phyloP scores from a whole-genome alignment of 176 grass and related monocot species.

The Avena insularis region DNA sequence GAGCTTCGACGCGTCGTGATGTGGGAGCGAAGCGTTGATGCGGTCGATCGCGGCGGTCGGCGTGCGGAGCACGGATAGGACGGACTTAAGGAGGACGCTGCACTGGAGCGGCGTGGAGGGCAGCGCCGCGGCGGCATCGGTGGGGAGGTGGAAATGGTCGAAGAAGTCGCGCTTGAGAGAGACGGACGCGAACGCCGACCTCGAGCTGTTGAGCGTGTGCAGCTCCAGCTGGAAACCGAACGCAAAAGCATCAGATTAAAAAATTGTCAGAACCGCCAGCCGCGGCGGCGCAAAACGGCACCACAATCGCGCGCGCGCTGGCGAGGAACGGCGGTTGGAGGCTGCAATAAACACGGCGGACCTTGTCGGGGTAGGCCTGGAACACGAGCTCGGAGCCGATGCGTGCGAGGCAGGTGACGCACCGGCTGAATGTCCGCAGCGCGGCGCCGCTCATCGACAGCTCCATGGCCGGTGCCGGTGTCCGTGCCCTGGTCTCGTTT shows the following conservation, averaged over 20 bases:
- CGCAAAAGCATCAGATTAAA: neutral
- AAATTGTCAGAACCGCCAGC: neutral
- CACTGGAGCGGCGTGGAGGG: conserved; percentile 69
- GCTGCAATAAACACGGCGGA: conserved; percentile 18
- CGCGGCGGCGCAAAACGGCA: neutral
- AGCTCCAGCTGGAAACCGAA: conserved; percentile 64
- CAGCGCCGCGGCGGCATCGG: conserved; percentile 25
- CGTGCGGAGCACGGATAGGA: conserved; percentile 80
- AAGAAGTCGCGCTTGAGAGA: conserved; percentile 77
- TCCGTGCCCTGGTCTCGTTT: neutral
- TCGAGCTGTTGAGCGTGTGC: conserved; percentile 80
- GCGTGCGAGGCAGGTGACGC: conserved; percentile 79
- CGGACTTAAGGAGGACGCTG: conserved; percentile 81
- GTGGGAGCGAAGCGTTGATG: conserved; percentile 55
- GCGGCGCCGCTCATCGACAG: conserved; percentile 71
- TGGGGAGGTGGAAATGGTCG: conserved; percentile 58
- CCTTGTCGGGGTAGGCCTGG: conserved; percentile 78
- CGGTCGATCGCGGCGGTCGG: conserved; percentile 63
- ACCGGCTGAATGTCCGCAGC: conserved; percentile 81
- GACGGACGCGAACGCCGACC: conserved; percentile 80
- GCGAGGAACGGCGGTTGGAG: neutral
- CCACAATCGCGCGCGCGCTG: neutral
- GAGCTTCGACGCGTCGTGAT: conserved; percentile 75
- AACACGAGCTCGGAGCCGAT: conserved; percentile 80
- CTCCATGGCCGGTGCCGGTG: conserved; percentile 59